Conservation (phyloP, 1,284 basidiomycete genomes). For the Fomitopsis schrenkii region DNA sequence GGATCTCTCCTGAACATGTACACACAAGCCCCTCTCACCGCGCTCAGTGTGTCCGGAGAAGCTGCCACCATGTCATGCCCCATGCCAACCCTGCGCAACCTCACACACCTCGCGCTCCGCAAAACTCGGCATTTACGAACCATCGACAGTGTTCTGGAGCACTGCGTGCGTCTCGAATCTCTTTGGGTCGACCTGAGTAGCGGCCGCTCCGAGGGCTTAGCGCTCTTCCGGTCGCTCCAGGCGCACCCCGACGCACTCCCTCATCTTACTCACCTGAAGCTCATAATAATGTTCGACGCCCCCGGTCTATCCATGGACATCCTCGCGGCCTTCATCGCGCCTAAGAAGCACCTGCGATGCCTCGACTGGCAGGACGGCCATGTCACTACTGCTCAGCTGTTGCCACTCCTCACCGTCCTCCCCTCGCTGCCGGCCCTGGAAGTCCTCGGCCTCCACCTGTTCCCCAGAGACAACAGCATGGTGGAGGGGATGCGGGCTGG, state of each 20-base stretch:
- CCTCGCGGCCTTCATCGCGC: background rate
- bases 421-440: background rate
- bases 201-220: background rate
- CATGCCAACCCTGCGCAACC: background rate
- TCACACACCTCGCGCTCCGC: background rate
- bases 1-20: too few species aligned
- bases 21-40: too few species aligned
- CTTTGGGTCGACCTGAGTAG: background rate
- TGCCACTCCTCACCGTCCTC: background rate
- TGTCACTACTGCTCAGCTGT: background rate
- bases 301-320: background rate
- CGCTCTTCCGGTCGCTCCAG: background rate
- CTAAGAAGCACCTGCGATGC: background rate
- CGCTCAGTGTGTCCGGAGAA: too few species aligned
- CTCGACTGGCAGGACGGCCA: background rate
- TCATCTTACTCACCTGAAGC: background rate
- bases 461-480: background rate
- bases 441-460: background rate
- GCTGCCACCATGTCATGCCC: background rate
- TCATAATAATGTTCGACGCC: background rate
- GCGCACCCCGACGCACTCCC: background rate
- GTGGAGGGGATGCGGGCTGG: too few species aligned
- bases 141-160: background rate
- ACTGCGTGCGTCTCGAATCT: background rate
- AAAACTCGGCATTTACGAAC: background rate